Evolutionary conservation across 139 green algal species (phyloP).

Genomic region (Edaphochlamys debaryana): DNA sequence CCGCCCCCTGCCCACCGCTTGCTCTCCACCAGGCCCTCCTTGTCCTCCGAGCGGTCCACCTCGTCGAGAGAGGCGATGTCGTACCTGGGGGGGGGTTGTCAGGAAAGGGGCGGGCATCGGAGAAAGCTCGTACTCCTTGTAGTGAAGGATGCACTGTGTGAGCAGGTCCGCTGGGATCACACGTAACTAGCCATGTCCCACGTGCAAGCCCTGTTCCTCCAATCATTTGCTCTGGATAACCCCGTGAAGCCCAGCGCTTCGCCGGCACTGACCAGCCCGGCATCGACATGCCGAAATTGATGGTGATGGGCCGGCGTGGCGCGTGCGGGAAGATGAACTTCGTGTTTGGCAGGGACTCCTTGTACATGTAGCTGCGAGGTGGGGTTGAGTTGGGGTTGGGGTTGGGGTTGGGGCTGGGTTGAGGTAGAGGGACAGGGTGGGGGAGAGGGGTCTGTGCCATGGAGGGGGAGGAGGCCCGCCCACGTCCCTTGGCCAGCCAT

Average conservation of each 20-base stretch:
- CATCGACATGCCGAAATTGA: constrained; percentile 77
- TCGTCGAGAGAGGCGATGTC: constrained; percentile 68
- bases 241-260: no score
- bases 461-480: no score
- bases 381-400: no score
- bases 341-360: constrained; percentile 35
- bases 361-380: constrained; percentile 50
- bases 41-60: constrained; percentile 66
- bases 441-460: not conserved
- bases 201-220: no score
- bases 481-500: not conserved
- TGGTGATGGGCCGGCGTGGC: constrained; percentile 64
- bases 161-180: no score
- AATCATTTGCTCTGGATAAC: no score
- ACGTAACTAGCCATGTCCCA: no score
- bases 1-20: constrained; percentile 58
- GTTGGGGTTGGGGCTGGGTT: no score
- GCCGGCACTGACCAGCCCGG: constrained; percentile 52
- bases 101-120: not conserved
- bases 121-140: no score
- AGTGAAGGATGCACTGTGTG: no score
- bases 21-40: constrained; percentile 64
- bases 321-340: constrained; percentile 73
- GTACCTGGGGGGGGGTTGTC: constrained; percentile 58
- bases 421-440: not conserved